phyloP scores from a whole-genome alignment of 768 basidiomycete genomes.

The Rhizopogon salebrosus region DNA sequence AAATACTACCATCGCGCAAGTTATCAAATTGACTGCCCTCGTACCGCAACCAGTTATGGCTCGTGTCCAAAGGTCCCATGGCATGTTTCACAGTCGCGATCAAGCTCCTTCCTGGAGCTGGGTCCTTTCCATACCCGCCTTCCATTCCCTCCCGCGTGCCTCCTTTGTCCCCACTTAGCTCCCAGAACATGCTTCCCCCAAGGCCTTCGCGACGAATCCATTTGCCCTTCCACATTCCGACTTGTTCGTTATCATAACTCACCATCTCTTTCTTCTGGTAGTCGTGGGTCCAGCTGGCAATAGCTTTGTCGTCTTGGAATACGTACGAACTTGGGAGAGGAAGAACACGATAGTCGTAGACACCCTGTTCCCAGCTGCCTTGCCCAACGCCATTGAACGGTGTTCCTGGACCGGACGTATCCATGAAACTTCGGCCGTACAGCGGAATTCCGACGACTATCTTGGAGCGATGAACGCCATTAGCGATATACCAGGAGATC shows the following conservation, averaged over 20 bases:
- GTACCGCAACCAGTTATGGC: constrained; percentile 81
- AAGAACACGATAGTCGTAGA: constrained; percentile 91
- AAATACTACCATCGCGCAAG: constrained; percentile 60
- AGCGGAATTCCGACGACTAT: constrained; percentile 88
- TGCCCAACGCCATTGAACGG: constrained; percentile 79
- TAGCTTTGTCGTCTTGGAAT: constrained; percentile 55
- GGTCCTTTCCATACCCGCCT: constrained; percentile 66
- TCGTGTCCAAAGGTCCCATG: constrained; percentile 71
- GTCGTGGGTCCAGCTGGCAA: constrained; percentile 86
- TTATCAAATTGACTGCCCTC: constrained; percentile 76
- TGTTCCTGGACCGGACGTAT: constrained; percentile 76
- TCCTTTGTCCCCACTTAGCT: constrained; percentile 84
- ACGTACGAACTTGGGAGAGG: constrained; percentile 71
- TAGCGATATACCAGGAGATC: constrained; percentile 62
- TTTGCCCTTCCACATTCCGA: constrained; percentile 68
- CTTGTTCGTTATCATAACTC: constrained; percentile 70
- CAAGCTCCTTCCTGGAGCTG: constrained; percentile 64
- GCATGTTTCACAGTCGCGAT: constrained; percentile 69
- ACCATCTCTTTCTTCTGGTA: constrained; percentile 71
- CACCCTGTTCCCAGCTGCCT: constrained; percentile 87
- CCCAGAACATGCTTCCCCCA: constrained; percentile 95
- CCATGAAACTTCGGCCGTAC: constrained; percentile 88
- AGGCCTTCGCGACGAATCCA: constrained; percentile 75
- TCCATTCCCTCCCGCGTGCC: constrained; percentile 67
- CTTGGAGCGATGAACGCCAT: constrained; percentile 74